A percentile compares a stretch with the other conserved stretches of the same genome.
Evolutionary conservation across 129 eudicot genomes (phyloP).

Genomic region (Artemisia argyi): DNA sequence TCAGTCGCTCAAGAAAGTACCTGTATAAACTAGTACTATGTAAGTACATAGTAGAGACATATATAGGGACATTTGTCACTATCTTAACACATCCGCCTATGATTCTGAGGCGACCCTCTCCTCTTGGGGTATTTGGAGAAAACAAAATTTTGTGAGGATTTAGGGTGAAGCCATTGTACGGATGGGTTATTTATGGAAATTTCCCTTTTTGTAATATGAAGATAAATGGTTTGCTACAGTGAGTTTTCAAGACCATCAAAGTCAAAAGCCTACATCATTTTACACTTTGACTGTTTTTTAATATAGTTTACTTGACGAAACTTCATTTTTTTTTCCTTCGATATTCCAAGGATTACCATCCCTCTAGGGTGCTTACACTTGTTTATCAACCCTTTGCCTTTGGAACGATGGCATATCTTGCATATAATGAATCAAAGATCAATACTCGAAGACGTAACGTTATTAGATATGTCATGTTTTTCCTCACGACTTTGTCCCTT

Average conservation of each 20-base stretch:
- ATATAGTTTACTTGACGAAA: background rate
- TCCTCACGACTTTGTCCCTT: slow-evolving; percentile 42
- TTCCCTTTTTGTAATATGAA: too few species aligned
- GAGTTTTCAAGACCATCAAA: slow-evolving; percentile 20
- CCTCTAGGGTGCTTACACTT: slow-evolving; percentile 62
- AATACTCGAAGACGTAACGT: slow-evolving; percentile 58
- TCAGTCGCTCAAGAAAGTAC: too few species aligned
- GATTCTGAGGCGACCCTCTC: too few species aligned
- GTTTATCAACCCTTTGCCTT: slow-evolving; percentile 72
- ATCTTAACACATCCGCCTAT: too few species aligned
- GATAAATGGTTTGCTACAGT: too few species aligned
- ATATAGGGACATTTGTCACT: too few species aligned
- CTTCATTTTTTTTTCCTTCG: background rate
- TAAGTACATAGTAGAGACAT: too few species aligned
- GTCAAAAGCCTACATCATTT: slow-evolving; percentile 12
- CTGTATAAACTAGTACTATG: too few species aligned
- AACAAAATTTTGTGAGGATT: too few species aligned
- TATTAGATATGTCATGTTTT: slow-evolving; percentile 45
- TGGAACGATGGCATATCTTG: slow-evolving; percentile 47
- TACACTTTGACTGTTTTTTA: background rate
- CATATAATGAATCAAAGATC: slow-evolving; percentile 48
- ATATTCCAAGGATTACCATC: slow-evolving; percentile 50
- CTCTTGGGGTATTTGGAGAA: too few species aligned
- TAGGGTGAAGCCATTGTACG: too few species aligned
- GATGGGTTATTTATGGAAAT: too few species aligned